These are phyloP conservation scores for Jatropha multifida DNA, from an alignment of 441 rosid genomes.

Conservation along the genomic window DNA sequence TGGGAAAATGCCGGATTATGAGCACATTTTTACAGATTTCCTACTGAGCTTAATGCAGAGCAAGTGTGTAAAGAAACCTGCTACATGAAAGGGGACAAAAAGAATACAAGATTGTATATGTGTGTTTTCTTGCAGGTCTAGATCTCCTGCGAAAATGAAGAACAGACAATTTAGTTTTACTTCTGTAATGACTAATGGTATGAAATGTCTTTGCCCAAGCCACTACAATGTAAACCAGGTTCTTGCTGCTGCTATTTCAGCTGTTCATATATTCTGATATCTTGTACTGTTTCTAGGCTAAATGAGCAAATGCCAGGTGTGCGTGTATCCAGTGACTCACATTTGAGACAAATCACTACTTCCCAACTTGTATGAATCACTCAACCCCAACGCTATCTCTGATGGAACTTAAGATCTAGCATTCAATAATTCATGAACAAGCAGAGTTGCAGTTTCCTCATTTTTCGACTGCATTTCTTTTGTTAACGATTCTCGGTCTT, in stretches of 20 bases:
- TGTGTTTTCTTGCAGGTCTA: slow-evolving; percentile 23
- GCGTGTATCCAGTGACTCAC: neutral
- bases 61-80: slow-evolving; percentile 40
- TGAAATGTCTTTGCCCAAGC: slow-evolving; percentile 19
- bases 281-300: slow-evolving; percentile 24
- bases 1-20: slow-evolving; percentile 86
- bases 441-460: neutral
- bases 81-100: neutral
- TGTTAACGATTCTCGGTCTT: no score
- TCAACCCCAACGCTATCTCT: neutral
- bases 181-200: slow-evolving; percentile 26
- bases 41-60: slow-evolving; percentile 45
- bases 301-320: slow-evolving; percentile 18
- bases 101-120: neutral
- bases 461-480: neutral
- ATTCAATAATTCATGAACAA: slow-evolving; percentile 11
- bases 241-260: slow-evolving; percentile 15
- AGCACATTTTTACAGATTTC: slow-evolving; percentile 80
- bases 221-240: slow-evolving; percentile 11
- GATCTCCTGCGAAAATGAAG: slow-evolving; percentile 10
- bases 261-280: slow-evolving; percentile 6
- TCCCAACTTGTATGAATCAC: neutral
- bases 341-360: slow-evolving; percentile 7
- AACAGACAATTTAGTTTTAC: slow-evolving; percentile 12
- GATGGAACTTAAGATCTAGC: slow-evolving; percentile 4